These are phyloP conservation scores for Diplogelasinospora grovesii DNA, from an alignment of 495 filamentous ascomycete species.

Conservation along the genomic window DNA sequence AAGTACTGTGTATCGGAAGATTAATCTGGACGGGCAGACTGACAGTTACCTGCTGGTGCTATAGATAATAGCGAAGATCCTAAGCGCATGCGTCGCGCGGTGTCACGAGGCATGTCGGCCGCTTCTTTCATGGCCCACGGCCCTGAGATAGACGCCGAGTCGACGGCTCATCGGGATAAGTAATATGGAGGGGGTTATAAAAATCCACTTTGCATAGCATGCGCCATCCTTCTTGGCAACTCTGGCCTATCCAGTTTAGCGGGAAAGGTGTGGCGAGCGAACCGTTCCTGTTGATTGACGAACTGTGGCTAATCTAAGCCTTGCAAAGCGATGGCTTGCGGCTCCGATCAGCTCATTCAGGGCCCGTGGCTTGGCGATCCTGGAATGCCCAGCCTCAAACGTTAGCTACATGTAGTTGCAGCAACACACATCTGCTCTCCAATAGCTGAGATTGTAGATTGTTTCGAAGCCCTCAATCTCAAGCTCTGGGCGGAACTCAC, in stretches of 20 bases:
- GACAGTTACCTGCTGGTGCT: slow-evolving; percentile 2
- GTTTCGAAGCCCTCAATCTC: neutral
- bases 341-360: neutral
- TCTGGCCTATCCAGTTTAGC: slow-evolving; percentile 6
- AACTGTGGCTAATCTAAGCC: slow-evolving; percentile 8
- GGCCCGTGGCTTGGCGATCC: neutral
- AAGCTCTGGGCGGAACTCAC: no score
- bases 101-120: slow-evolving; percentile 3
- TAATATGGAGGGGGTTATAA: slow-evolving; percentile 12
- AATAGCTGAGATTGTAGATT: no score
- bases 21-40: slow-evolving; percentile 14
- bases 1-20: slow-evolving; percentile 16
- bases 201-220: neutral
- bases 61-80: slow-evolving; percentile 2
- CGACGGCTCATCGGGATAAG: slow-evolving; percentile 18
- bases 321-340: neutral
- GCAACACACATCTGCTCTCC: neutral
- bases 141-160: neutral
- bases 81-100: slow-evolving; percentile 11
- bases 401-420: neutral
- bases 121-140: slow-evolving; percentile 3
- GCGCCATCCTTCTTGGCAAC: neutral
- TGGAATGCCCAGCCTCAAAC: slow-evolving; percentile 1
- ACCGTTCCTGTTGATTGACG: slow-evolving; percentile 2
- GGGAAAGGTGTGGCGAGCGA: slow-evolving; percentile 4